Evolutionary conservation across 1,284 basidiomycete species (phyloP).

Genomic region (Rhodotorula sp.): DNA sequence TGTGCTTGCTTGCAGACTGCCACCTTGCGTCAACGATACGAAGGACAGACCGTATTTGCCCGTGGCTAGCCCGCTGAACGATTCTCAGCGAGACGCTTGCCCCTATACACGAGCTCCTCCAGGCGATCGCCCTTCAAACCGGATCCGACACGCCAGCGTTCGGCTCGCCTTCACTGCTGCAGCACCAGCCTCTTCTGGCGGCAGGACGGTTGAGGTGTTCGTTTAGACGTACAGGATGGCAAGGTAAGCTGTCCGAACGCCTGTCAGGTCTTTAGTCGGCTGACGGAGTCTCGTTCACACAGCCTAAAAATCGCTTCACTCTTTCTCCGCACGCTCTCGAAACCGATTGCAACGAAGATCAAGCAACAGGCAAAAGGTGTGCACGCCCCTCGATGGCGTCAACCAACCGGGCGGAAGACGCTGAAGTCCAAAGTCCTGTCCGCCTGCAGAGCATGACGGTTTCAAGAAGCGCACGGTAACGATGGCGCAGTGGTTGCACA

Average conservation of each 20-base stretch:
- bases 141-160: not conserved
- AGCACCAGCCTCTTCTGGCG: not conserved
- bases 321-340: conserved; percentile 40
- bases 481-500: conserved; percentile 26
- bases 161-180: not conserved
- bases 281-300: not conserved
- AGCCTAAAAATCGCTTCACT: conserved; percentile 32
- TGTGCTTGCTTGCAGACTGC: too few species aligned
- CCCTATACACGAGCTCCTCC: too few species aligned
- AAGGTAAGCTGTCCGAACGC: not conserved
- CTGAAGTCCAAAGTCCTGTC: too few species aligned
- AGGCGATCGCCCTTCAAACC: too few species aligned
- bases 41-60: too few species aligned
- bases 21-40: too few species aligned
- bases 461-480: conserved; percentile 15
- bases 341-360: conserved; percentile 43
- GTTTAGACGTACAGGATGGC: not conserved
- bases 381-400: conserved; percentile 19
- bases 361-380: conserved; percentile 41
- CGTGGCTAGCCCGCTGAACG: too few species aligned
- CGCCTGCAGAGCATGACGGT: conserved; percentile 2
- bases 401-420: not conserved
- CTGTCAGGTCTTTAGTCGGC: not conserved
- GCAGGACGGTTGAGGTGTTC: not conserved
- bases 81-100: too few species aligned